phyloP scores from a whole-genome alignment of 192 early-diverging fungal species.

The Kickxella alabastrina region DNA sequence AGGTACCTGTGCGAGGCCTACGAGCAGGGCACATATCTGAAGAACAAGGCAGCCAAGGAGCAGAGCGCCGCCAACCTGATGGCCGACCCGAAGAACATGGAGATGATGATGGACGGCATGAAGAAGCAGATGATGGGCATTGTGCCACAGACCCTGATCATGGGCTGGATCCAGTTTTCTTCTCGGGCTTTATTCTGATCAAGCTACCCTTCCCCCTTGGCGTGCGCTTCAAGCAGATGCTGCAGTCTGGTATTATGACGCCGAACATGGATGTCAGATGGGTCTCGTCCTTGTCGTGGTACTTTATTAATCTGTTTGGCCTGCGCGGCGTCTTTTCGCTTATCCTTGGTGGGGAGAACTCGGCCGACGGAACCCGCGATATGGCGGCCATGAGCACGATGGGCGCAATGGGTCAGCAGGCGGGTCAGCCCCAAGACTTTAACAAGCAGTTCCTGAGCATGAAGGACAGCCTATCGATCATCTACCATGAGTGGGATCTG shows the following conservation, averaged over 20 bases:
- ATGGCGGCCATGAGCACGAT: conserved; percentile 91
- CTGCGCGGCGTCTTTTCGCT: conserved; percentile 87
- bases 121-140: conserved; percentile 97
- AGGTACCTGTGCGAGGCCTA: conserved; percentile 70
- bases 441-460: conserved; percentile 83
- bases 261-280: conserved; percentile 95
- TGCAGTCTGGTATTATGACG: conserved; percentile 93
- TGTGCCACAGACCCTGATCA: conserved; percentile 97
- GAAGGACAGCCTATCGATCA: conserved; percentile 81
- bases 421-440: conserved; percentile 79
- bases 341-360: conserved; percentile 86
- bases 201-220: conserved; percentile 96
- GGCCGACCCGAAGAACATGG: conserved; percentile 90
- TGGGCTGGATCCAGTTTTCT: conserved; percentile 99
- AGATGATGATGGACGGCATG: conserved; percentile 96
- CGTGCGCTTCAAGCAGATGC: conserved; percentile 95
- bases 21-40: conserved; percentile 78
- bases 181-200: conserved; percentile 94
- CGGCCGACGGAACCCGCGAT: conserved; percentile 80
- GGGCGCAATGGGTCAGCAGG: conserved; percentile 66
- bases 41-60: conserved; percentile 67
- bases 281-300: conserved; percentile 98
- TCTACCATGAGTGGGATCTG: conserved; percentile 77
- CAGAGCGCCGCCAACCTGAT: conserved; percentile 73
- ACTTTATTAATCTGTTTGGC: conserved; percentile 97